Evolutionary conservation across 1,139 yeast genomes (phyloP), one percentile per base, ranked within the genome.

Genomic region (Arxiozyma bovina): DNA sequence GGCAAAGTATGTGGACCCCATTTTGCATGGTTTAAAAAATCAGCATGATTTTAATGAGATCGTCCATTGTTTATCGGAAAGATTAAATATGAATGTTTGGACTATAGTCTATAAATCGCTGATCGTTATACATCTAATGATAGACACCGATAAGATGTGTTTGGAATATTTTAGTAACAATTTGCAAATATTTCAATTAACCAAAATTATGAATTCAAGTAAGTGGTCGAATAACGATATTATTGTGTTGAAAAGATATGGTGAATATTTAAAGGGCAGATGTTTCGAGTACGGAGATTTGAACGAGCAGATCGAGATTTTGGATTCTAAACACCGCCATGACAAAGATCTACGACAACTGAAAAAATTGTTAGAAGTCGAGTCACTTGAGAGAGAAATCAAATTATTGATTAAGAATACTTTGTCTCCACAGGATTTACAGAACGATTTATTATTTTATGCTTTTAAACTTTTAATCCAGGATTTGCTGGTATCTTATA

Each of bases 1-100:
- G 73, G 86, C 95, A 48, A 93, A 94, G 69, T 94, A 93, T 68
- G 85, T 91, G 55, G 96, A 90, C 71, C 98, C 98, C 1, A 87
- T 93, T 55, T 77, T 93, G 50, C 78, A 86, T 75, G 85, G 95
- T 4, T 88, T 97, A 0, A 71, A 80, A 18, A 71, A 73, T 53
- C 71, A 73, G 40, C 83, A 80, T 42, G 84, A 85, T 61, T 81
- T 91, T 64, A 77, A 77, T 55, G 80, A 83, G 20, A 84, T 90
- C 43, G 83, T 90, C 82, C 74, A 78, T 53, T 74, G 85, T 0
- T 73, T 93, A 57, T 77, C 77, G 74, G 88, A 53, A 82, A 74
- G 96, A 54, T 74, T 88, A 54, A 82, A 80, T 55, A 96, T 89
- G 22, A 57, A 53, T 5, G 87, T 95, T 1, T 93, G 97, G 96